phyloP scores from a whole-genome alignment of 306 rosid species.

The Cucurbita moschata region DNA sequence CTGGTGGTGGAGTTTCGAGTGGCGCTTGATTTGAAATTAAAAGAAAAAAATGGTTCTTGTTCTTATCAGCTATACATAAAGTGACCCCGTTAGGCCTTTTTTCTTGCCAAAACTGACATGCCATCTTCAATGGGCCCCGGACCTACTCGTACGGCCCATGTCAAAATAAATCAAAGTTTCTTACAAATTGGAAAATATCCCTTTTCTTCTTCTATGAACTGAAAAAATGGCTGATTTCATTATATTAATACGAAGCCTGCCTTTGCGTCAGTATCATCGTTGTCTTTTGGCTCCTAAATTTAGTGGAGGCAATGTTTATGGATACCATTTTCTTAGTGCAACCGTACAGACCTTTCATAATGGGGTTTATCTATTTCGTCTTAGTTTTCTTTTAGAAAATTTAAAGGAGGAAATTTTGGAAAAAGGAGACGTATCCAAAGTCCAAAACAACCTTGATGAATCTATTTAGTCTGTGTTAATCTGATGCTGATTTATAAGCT shows the following conservation, averaged over 20 bases:
- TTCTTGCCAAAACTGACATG: neutral
- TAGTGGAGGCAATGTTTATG: neutral
- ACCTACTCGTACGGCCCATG: neutral
- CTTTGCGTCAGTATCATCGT: neutral
- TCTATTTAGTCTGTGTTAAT: neutral
- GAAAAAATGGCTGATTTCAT: neutral
- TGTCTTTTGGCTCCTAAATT: neutral
- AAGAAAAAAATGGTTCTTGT: neutral
- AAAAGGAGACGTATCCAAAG: neutral
- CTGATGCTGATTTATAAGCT: neutral
- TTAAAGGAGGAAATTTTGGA: neutral
- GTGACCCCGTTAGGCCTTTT: neutral
- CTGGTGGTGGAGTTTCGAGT: neutral
- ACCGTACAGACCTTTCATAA: neutral
- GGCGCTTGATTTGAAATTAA: slow-evolving; percentile 1
- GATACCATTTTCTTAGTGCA: neutral
- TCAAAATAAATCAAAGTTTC: neutral
- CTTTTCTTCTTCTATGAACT: neutral
- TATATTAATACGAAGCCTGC: neutral
- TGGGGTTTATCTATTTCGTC: neutral
- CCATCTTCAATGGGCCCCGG: neutral
- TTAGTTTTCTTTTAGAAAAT: neutral
- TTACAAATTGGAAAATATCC: neutral
- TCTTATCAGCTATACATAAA: neutral
- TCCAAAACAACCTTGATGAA: neutral